phyloP scores from a whole-genome alignment of 148 eudicot genomes.

The Amaranthus palmeri region DNA sequence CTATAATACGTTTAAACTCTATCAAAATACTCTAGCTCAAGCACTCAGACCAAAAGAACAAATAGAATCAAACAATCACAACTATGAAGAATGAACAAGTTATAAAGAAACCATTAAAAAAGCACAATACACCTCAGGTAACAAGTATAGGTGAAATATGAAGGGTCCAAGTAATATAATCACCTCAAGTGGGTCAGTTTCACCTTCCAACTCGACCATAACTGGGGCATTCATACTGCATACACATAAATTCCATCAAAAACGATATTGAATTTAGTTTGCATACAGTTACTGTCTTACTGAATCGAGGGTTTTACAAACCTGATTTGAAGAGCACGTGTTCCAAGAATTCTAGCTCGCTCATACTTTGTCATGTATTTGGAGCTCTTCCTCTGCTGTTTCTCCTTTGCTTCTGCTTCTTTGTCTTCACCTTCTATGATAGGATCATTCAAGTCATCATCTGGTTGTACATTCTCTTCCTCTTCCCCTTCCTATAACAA shows the following conservation, averaged over 20 bases:
- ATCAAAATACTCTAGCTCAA: too few relatives aligned
- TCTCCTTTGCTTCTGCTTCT: conserved; percentile 48
- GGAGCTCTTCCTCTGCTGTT: conserved; percentile 67
- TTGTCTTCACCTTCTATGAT: conserved; percentile 62
- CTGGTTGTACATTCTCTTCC: conserved; percentile 41
- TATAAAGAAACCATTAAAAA: not conserved
- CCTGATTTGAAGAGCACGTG: conserved; percentile 77
- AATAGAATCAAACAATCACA: too few relatives aligned
- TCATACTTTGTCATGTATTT: conserved; percentile 76
- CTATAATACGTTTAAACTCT: too few relatives aligned
- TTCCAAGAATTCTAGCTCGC: conserved; percentile 56
- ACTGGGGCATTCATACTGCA: conserved; percentile 73
- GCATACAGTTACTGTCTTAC: not conserved
- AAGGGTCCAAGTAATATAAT: not conserved
- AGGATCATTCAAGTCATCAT: conserved; percentile 67
- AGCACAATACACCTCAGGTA: too few relatives aligned
- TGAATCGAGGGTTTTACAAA: not conserved
- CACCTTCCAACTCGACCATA: conserved; percentile 67
- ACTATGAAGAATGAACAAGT: too few relatives aligned
- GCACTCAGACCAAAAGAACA: too few relatives aligned
- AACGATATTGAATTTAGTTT: not conserved
- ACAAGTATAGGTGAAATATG: too few relatives aligned
- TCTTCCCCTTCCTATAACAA: conserved; percentile 58
- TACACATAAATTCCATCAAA: conserved; percentile 1
- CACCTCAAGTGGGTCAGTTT: conserved; percentile 72